A percentile compares a stretch with the other conserved stretches of the same genome.
phyloP scores from a whole-genome alignment of 2,329 filamentous ascomycete species.

The Xylaria digitata region DNA sequence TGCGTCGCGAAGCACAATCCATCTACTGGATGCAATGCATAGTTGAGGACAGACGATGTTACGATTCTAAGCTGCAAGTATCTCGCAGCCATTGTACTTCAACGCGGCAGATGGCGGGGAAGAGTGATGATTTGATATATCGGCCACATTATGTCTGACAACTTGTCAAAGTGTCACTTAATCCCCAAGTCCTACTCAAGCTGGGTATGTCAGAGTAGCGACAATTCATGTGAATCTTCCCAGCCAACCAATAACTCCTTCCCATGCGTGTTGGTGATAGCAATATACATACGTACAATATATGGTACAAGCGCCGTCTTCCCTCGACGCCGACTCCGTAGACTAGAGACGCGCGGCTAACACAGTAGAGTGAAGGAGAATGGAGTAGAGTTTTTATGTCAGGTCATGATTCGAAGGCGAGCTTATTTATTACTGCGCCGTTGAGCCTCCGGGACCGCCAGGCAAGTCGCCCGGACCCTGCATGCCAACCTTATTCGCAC shows the following conservation, averaged over 20 bases:
- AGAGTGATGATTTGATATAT: not conserved
- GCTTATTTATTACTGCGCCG: constrained; percentile 32
- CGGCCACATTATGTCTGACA: not conserved
- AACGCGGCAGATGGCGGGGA: not conserved
- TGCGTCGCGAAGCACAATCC: no score
- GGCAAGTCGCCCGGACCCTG: constrained; percentile 25
- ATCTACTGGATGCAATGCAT: no score
- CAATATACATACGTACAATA: constrained; percentile 41
- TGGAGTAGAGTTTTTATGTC: not conserved
- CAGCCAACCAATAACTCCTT: constrained; percentile 37
- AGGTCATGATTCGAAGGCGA: not conserved
- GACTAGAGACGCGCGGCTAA: not conserved
- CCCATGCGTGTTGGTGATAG: constrained; percentile 33
- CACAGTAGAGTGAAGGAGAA: no score
- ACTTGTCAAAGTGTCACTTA: not conserved
- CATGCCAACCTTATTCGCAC: constrained; percentile 68
- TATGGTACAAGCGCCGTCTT: constrained; percentile 35
- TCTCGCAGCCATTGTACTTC: not conserved
- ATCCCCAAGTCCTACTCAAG: not conserved
- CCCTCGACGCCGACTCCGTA: not conserved
- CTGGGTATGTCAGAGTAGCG: constrained; percentile 30
- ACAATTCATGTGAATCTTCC: constrained; percentile 11
- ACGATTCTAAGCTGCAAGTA: not conserved
- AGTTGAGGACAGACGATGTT: not conserved
- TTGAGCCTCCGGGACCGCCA: constrained; percentile 11